Base-by-base conservation (phyloP, 2,329 filamentous ascomycete genomes). In the Delphinella strobiligena region DNA sequence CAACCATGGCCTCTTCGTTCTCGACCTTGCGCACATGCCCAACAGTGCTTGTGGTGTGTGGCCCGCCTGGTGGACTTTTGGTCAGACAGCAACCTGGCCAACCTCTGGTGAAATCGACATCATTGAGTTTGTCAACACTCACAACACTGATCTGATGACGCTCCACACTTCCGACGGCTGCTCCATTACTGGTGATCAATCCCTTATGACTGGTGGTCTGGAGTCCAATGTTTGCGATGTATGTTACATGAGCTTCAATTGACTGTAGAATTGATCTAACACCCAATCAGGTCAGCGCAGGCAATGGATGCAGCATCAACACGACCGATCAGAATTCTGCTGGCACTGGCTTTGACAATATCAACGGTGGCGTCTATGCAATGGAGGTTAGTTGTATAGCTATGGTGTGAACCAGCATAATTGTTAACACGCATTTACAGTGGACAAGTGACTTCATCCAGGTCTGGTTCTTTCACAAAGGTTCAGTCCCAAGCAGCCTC, bases 401-500 rank as follows among this genome's bases (percentile, higher is more conserved):
- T n/a, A n/a, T n/a, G n/a, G n/a, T n/a, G n/a, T n/a, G n/a, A n/a
- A n/a, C n/a, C n/a, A n/a, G n/a, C n/a, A n/a, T n/a, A n/a, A n/a
- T n/a, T n/a, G n/a, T n/a, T n/a, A n/a, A n/a, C n/a, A n/a, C n/a
- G n/a, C n/a, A n/a, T 12, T 27, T 12, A 27, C 12, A 27, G 15
- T 93, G 86, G 82, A 85, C 80, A 1, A 71, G 71, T 16, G 58
- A 72, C 0, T 68, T 67, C 47, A 93, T 95, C 59, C 70, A 71
- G 34, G 70, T 93, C 47, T 94, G 78, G 75, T 91, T 84, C 71
- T 94, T 93, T 61, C 68, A 78, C 1, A 77, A 83, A 7, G 59
- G 58, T 46, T 57, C 56, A 5, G 74, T 86, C 43, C 83, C 83
- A 1, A 50, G 58, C 3, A 76, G 85, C 55, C 74, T 83, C 44